Base-by-base conservation (phyloP, 1,139 yeast species). In the Yamadazyma jaroonii region DNA sequence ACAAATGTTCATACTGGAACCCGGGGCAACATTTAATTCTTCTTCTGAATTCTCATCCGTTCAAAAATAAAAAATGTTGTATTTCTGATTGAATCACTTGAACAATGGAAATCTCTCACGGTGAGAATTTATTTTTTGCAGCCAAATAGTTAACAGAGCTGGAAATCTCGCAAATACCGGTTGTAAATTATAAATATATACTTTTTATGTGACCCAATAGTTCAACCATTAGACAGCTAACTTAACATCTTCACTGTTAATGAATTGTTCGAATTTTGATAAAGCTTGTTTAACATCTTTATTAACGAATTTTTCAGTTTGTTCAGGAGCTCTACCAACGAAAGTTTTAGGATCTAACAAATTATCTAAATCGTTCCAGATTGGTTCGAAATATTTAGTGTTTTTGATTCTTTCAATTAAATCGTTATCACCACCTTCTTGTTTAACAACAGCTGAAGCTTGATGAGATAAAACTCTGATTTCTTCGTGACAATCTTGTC, bases 321-420 rank as follows among this genome's bases (percentile, higher is more conserved):
- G 99, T 67, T 90, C 85, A 34, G 98, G 97, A 43, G 99, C 98
- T 65, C 99, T 86, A 52, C 99, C 99, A 36, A 90, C 95, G 61
- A 92, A 92, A 25, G 99, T 92, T 20, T 84, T 71, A 46, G 99
- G 97, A 54, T 92, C 90, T 56, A 92, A 77, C 54, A 92, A 76
- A 15, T 64, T 49, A 49, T 86, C 96, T 58, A 92, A 76, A 37
- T 92, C 88, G 44, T 59, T 67, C 87, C 95, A 86, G 52, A 92
- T 84, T 43, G 98, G 98, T 60, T 80, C 72, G 70, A 92, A 92
- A 72, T 89, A 92, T 44, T 76, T 74, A 43, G 90, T 88, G 34
- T 73, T 75, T 65, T 75, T 80, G 56, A 92, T 74, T 59, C 98
- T 80, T 62, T 90, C 95, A 51, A 92, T 92, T 60, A 92, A 77